These are phyloP conservation scores for Prunus mira DNA, from an alignment of 306 rosid species.

Conservation along the genomic window DNA sequence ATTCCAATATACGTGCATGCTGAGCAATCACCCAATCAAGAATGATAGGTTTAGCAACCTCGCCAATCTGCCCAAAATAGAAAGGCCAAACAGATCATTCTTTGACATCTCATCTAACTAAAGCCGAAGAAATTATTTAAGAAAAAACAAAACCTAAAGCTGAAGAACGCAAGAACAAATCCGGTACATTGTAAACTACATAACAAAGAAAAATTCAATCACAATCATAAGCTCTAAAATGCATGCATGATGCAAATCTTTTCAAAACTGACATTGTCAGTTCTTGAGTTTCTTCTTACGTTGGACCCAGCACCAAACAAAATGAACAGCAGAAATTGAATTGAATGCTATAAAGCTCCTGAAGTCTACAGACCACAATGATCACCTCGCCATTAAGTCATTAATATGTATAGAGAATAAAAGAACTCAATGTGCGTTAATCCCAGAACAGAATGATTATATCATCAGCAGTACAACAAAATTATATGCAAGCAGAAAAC, in stretches of 20 bases:
- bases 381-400: not conserved
- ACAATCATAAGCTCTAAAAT: not conserved
- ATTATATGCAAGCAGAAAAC: not conserved
- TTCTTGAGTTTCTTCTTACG: not conserved
- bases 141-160: not conserved
- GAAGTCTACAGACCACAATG: not conserved
- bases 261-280: not conserved
- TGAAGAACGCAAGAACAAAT: not conserved
- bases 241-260: not conserved
- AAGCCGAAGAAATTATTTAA: not conserved
- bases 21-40: constrained; percentile 66
- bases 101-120: constrained; percentile 2
- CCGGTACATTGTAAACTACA: not conserved
- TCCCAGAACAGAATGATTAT: not conserved
- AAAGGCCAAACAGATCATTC: constrained; percentile 9
- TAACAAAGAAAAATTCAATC: not conserved
- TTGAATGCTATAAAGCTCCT: not conserved
- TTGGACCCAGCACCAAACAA: not conserved
- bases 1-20: constrained; percentile 43
- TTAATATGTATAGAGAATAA: not conserved
- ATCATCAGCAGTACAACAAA: not conserved
- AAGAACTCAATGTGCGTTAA: not conserved
- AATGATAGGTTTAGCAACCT: constrained; percentile 50
- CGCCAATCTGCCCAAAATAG: constrained; percentile 42
- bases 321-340: not conserved